Conservation (phyloP, 2,329 filamentous ascomycete genomes). For the Cladosporium sp. region DNA sequence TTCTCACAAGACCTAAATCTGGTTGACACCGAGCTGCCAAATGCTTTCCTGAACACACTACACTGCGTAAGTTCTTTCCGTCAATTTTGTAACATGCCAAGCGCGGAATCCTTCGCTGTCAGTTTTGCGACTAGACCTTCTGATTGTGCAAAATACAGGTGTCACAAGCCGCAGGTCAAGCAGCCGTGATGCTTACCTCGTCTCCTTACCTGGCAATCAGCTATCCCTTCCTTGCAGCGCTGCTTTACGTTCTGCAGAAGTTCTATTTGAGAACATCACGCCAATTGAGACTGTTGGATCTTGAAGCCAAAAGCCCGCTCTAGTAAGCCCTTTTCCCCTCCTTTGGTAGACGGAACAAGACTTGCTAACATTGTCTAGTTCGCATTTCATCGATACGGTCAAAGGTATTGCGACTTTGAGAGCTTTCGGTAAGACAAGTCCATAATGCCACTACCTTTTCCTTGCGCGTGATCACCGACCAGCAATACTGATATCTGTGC, state of each 20-base stretch:
- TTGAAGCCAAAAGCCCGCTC: background rate
- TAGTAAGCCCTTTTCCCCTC: background rate
- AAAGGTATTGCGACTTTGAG: background rate
- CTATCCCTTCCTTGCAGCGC: background rate
- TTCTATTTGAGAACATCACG: background rate
- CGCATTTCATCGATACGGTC: background rate
- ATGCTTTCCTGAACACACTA: background rate
- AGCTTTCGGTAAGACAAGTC: background rate
- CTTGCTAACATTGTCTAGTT: background rate
- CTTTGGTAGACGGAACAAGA: background rate
- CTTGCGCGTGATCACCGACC: background rate
- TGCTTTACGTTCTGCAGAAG: background rate
- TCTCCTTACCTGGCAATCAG: background rate
- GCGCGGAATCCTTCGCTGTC: background rate
- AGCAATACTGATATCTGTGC: background rate
- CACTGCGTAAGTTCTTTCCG: background rate
- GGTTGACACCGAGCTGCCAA: background rate
- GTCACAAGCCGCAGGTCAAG: background rate
- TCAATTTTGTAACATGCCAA: background rate
- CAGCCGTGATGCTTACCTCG: background rate
- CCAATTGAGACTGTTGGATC: background rate
- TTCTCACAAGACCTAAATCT: background rate
- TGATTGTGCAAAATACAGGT: background rate
- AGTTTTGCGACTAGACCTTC: background rate
- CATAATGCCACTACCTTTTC: background rate